A percentile compares a stretch with the other conserved stretches of the same genome.
Conservation (phyloP, 176 grass and related monocot genomes). For the Eragrostis nindensis region DNA sequence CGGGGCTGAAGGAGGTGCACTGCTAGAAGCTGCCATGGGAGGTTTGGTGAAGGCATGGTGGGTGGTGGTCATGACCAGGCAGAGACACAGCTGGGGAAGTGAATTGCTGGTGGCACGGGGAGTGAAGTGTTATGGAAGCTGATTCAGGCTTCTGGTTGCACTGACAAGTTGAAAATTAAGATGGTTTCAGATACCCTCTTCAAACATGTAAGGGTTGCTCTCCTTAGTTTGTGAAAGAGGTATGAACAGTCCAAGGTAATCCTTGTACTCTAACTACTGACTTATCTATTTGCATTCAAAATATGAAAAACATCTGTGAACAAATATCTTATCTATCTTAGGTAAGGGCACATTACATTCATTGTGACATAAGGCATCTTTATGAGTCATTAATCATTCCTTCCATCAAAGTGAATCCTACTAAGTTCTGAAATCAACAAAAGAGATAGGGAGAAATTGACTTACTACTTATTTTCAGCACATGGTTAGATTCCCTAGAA, state of each 20-base stretch:
- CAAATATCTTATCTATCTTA: background rate
- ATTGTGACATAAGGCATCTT: slow-evolving; percentile 13
- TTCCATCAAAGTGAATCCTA: background rate
- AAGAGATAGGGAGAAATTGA: background rate
- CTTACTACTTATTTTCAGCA: slow-evolving; percentile 93
- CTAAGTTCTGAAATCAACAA: slow-evolving; percentile 2
- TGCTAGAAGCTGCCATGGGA: background rate
- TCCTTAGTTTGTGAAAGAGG: background rate
- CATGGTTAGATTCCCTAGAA: slow-evolving; percentile 79
- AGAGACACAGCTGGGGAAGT: background rate
- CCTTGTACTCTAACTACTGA: background rate
- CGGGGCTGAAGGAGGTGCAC: background rate
- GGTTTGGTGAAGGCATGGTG: background rate
- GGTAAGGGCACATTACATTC: background rate
- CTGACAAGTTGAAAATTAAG: background rate
- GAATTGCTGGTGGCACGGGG: background rate
- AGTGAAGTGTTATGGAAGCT: background rate
- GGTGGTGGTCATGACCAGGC: background rate
- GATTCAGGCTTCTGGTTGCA: slow-evolving; percentile 5
- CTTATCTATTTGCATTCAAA: background rate
- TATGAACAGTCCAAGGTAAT: background rate
- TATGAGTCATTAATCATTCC: background rate
- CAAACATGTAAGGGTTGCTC: background rate
- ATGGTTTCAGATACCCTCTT: background rate
- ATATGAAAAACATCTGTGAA: slow-evolving; percentile 16